Evolutionary conservation across 768 basidiomycete species (phyloP), one percentile per base, ranked within the genome.

Genomic region (Albatrellus ellisii): DNA sequence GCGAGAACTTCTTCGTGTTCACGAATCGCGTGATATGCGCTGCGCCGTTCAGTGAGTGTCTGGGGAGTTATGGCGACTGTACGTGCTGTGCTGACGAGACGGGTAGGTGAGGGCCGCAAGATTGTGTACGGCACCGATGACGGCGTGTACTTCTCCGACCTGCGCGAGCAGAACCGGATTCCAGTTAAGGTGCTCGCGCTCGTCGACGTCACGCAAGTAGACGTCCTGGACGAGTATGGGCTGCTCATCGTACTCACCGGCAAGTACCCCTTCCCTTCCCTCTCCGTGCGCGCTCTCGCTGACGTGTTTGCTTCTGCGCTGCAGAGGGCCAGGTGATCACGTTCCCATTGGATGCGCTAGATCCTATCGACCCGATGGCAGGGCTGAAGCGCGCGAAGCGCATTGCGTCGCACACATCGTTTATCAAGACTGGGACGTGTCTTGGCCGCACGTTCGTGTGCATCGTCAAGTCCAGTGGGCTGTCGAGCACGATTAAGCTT

Each of bases 241-340:
- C 70, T 98, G 2, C 69, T 99, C 45, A 84, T 99, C 44, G 94
- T 98, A n/a, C 74, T 99, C n/a, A 90, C 95, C n/a, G 90, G 90
- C 85, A 44, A 27, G 69, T 59, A 33, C 22, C 24, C 28, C 38
- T 3, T 9, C 1, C 11, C 20, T 28, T 21, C 6, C 22, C 14
- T 26, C 12, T n/a, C 8, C 2, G 11, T 4, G 7, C 20, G 12
- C 14, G 24, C 24, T 47, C 17, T 21, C 20, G 4, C n/a, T 14
- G 4, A 35, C n/a, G 2, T 27, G 6, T 31, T 24, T 33, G 1
- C n/a, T 9, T 33, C 20, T 39, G 2, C 20, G 10, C 15, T 43
- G 14, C 59, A 91, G 94, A 98, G 62, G 80, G 92, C 27, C 86
- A 89, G 58, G 95, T 98, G 4, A 79, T 94, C 37, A 95, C 94